phyloP scores from a whole-genome alignment of 2,329 filamentous ascomycete genomes.

The Madurella mycetomatis region DNA sequence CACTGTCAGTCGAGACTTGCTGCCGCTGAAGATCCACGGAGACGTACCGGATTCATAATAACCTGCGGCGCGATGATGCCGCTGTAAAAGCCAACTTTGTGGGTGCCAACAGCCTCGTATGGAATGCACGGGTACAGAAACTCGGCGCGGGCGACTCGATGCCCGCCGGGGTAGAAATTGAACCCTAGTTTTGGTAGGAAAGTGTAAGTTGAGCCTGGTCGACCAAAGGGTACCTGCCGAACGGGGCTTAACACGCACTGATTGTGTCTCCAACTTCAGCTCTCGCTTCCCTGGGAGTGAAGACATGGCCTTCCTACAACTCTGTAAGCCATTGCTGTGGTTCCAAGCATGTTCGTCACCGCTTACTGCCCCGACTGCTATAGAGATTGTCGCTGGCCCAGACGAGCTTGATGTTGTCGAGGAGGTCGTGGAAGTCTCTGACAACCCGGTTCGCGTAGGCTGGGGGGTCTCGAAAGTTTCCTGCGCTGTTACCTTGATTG shows the following conservation, averaged over 20 bases:
- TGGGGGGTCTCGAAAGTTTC: neutral
- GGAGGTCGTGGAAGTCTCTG: neutral
- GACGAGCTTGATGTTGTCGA: slow-evolving; percentile 3
- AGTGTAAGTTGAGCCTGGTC: slow-evolving; percentile 8
- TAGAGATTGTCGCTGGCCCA: slow-evolving; percentile 11
- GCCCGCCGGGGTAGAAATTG: slow-evolving; percentile 58
- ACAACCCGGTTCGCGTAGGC: neutral
- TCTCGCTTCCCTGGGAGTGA: slow-evolving; percentile 32
- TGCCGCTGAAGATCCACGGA: neutral
- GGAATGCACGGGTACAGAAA: slow-evolving; percentile 60
- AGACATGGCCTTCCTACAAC: slow-evolving; percentile 31
- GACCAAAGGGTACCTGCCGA: neutral
- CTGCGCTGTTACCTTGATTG: slow-evolving; percentile 3
- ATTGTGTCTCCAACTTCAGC: slow-evolving; percentile 47
- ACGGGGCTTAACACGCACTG: slow-evolving; percentile 29
- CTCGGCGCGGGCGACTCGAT: slow-evolving; percentile 59
- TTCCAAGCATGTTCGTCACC: neutral
- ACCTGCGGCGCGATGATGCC: slow-evolving; percentile 44
- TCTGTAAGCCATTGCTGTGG: slow-evolving; percentile 1
- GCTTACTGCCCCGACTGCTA: slow-evolving; percentile 23
- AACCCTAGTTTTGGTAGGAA: slow-evolving; percentile 40
- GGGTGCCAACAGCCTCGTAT: slow-evolving; percentile 48
- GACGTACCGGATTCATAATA: slow-evolving; percentile 41
- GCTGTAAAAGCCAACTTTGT: slow-evolving; percentile 51
- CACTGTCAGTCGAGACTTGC: slow-evolving; percentile 16